phyloP scores from a whole-genome alignment of 2,329 filamentous ascomycete genomes.

The Domatiomyces catenatus region DNA sequence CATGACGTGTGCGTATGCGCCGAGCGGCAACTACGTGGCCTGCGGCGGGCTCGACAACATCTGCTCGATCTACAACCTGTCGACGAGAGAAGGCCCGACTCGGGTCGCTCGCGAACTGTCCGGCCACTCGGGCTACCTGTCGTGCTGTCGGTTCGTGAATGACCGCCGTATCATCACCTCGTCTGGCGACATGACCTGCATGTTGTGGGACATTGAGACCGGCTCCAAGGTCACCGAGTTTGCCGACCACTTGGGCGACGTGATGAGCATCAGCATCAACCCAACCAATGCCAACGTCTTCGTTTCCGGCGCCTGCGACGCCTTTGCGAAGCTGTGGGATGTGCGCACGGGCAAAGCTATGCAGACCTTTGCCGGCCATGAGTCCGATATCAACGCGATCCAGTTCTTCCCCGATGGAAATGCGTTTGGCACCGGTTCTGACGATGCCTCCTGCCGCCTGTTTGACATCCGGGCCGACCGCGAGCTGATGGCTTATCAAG shows the following conservation, averaged over 20 bases:
- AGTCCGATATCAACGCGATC: conserved; percentile 98
- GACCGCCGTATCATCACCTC: conserved; percentile 95
- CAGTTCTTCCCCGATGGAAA: conserved; percentile 99
- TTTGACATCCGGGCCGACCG: conserved; percentile 96
- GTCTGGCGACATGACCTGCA: conserved; percentile 98
- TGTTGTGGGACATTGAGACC: conserved; percentile 99
- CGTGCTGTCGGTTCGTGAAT: conserved; percentile 97
- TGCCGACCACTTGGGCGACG: conserved; percentile 92
- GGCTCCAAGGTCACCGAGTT: conserved; percentile 96
- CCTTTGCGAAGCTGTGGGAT: conserved; percentile 97
- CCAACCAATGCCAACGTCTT: conserved; percentile 98
- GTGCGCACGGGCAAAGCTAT: conserved; percentile 96
- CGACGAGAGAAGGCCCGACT: conserved; percentile 90
- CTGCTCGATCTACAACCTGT: conserved; percentile 98
- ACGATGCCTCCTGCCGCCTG: conserved; percentile 90
- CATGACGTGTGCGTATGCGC: conserved; percentile 99
- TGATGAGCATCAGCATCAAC: conserved; percentile 99
- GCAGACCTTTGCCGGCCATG: conserved; percentile 95
- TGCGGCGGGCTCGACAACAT: conserved; percentile 99
- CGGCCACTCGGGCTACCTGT: conserved; percentile 91
- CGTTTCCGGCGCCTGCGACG: conserved; percentile 96
- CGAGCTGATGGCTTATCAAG: conserved; percentile 53
- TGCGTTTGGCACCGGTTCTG: conserved; percentile 93
- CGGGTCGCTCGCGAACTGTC: conserved; percentile 90
- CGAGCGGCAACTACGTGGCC: conserved; percentile 94